Evolutionary conservation across 2,329 filamentous ascomycete species (phyloP).

Genomic region (Epicoccum sorghinum): DNA sequence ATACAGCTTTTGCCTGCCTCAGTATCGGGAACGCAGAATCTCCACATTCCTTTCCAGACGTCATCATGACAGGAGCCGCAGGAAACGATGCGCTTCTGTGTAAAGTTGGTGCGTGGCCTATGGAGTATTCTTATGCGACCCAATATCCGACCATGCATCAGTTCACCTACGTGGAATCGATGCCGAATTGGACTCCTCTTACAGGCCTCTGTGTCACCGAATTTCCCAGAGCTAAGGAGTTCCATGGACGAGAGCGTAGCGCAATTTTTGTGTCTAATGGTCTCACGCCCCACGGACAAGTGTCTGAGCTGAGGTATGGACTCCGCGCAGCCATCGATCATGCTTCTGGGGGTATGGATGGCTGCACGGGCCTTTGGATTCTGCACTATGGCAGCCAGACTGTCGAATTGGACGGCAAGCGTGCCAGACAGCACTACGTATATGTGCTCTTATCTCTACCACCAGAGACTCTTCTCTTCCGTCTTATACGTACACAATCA

Average conservation of each 20-base stretch:
- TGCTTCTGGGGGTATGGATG: slow-evolving; percentile 38
- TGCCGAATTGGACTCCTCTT: slow-evolving; percentile 67
- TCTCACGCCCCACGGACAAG: slow-evolving; percentile 50
- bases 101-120: slow-evolving; percentile 61
- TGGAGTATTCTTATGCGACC: slow-evolving; percentile 57
- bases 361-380: slow-evolving; percentile 48
- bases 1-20: slow-evolving; percentile 77
- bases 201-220: slow-evolving; percentile 53
- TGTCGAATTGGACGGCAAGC: slow-evolving; percentile 33
- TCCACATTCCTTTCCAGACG: slow-evolving; percentile 67
- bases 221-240: slow-evolving; percentile 26
- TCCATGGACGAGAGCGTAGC: slow-evolving; percentile 30
- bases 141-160: slow-evolving; percentile 54
- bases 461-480: slow-evolving; percentile 37
- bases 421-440: slow-evolving; percentile 38
- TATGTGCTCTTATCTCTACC: slow-evolving; percentile 48
- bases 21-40: slow-evolving; percentile 57
- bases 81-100: slow-evolving; percentile 79
- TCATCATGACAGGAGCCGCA: slow-evolving; percentile 80
- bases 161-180: slow-evolving; percentile 60
- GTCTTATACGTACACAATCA: slow-evolving; percentile 30
- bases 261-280: slow-evolving; percentile 51
- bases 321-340: slow-evolving; percentile 47
- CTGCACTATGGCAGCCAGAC: slow-evolving; percentile 39
- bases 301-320: slow-evolving; percentile 53